A percentile compares a stretch with the other conserved stretches of the same genome.
Conservation (phyloP, 257 asterid genomes). For the Gardenia jasminoides region DNA sequence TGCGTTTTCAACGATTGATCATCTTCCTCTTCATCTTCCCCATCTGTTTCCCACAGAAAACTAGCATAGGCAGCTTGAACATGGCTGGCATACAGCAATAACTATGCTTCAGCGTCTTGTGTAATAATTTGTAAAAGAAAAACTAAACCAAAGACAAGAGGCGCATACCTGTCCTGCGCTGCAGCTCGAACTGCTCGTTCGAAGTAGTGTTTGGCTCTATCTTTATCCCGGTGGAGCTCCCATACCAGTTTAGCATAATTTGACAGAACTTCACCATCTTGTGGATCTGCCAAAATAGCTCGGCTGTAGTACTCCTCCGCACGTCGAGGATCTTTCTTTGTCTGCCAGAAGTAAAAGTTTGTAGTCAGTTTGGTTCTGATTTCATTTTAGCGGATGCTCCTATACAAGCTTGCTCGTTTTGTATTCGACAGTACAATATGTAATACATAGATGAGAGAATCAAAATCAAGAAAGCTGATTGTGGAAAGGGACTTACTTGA, state of each 20-base stretch:
- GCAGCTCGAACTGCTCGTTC: constrained; percentile 67
- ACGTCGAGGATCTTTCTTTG: constrained; percentile 49
- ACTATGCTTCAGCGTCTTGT: not conserved
- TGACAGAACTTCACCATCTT: constrained; percentile 73
- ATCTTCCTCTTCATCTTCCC: constrained; percentile 37
- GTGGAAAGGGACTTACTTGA: constrained; percentile 33
- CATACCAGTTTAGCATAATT: constrained; percentile 68
- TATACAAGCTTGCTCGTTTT: no score
- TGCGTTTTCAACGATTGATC: not conserved
- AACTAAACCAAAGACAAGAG: not conserved
- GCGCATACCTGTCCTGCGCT: constrained; percentile 53
- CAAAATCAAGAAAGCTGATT: not conserved
- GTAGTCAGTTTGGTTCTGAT: no score
- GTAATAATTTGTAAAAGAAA: not conserved
- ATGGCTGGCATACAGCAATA: constrained; percentile 44
- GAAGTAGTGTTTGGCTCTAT: constrained; percentile 56
- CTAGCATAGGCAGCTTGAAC: constrained; percentile 80
- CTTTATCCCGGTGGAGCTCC: constrained; percentile 66
- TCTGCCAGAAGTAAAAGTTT: constrained; percentile 28
- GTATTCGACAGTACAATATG: not conserved
- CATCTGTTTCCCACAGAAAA: constrained; percentile 74
- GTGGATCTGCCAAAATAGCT: constrained; percentile 77
- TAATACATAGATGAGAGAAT: not conserved
- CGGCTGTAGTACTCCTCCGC: constrained; percentile 84
- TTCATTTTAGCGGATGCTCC: no score